Conservation (phyloP, 1,284 basidiomycete species). For the Lentinula novae-zelandiae region DNA sequence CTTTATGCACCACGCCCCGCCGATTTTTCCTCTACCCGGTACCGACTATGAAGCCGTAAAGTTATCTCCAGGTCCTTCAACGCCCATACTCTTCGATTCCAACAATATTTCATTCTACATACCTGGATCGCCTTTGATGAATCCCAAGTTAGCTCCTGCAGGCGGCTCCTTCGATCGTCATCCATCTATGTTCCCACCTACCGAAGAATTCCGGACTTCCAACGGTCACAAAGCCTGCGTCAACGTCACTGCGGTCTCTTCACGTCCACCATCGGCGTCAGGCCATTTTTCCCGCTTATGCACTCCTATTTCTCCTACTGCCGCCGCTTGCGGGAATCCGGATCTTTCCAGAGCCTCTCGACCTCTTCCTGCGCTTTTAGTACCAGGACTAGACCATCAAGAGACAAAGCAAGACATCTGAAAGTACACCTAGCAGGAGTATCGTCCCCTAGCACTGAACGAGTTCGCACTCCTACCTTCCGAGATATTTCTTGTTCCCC, state of each 20-base stretch:
- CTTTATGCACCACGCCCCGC: background rate
- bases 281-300: background rate
- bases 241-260: background rate
- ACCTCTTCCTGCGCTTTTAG: too few relatives aligned
- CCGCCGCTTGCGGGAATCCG: background rate
- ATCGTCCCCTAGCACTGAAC: too few relatives aligned
- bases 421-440: too few relatives aligned
- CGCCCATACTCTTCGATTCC: background rate
- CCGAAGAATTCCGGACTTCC: too few relatives aligned
- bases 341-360: too few relatives aligned
- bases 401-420: too few relatives aligned
- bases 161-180: background rate
- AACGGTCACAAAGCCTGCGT: background rate
- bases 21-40: background rate
- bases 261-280: background rate
- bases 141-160: conserved; percentile 4
- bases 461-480: too few relatives aligned
- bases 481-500: too few relatives aligned
- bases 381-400: too few relatives aligned
- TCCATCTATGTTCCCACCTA: background rate
- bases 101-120: conserved; percentile 6
- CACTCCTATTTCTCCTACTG: background rate
- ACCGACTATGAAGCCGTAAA: background rate
- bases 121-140: background rate
- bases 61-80: background rate